phyloP scores from a whole-genome alignment of 129 eudicot genomes.

The Helichrysum umbraculigerum region DNA sequence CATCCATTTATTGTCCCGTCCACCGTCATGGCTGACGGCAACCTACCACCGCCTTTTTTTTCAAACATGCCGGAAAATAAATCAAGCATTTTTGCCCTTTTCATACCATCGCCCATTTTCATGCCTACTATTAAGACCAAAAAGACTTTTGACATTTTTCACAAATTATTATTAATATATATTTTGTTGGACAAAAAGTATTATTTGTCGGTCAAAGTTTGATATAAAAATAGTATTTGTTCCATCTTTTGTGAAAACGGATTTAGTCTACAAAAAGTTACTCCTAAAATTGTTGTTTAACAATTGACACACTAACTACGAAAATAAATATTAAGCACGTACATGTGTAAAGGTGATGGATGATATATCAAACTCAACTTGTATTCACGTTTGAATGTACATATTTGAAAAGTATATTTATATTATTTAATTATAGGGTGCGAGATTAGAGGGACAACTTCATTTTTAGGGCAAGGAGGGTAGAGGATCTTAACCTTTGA shows the following conservation, averaged over 20 bases:
- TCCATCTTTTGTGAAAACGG: background rate
- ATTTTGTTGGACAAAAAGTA: background rate
- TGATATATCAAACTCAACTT: background rate
- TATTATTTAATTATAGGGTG: no score
- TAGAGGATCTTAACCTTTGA: no score
- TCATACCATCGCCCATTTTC: constrained; percentile 17
- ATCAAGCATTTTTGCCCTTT: constrained; percentile 7
- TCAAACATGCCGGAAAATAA: constrained; percentile 7
- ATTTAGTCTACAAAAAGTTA: background rate
- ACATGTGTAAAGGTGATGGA: background rate
- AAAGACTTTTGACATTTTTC: background rate
- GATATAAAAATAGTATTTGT: background rate
- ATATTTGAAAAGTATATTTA: background rate
- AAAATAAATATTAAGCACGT: background rate
- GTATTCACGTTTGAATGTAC: background rate
- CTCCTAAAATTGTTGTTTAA: background rate
- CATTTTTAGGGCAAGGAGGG: no score
- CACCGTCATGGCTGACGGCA: constrained; percentile 28
- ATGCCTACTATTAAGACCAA: constrained; percentile 13
- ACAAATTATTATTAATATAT: background rate
- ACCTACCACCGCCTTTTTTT: background rate
- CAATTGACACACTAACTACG: background rate
- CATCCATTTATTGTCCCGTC: constrained; percentile 12
- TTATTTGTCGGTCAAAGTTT: constrained; percentile 6
- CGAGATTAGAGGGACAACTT: no score